These are phyloP conservation scores for Saccharomycopsis oosterbeekiorum DNA, from an alignment of 805 yeast genomes.

Conservation along the genomic window DNA sequence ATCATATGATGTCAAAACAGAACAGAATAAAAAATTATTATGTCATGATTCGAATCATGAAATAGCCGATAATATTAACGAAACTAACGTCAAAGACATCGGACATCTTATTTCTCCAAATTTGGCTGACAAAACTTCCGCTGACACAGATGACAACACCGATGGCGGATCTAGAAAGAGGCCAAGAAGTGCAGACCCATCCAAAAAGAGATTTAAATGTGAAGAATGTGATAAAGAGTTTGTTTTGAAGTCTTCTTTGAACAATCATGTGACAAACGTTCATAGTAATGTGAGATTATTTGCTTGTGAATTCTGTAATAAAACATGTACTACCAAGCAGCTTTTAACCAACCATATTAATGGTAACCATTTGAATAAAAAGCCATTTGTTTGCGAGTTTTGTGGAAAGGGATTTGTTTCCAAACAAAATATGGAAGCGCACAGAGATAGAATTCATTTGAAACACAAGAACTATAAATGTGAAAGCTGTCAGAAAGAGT, in stretches of 20 bases:
- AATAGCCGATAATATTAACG: too few species aligned
- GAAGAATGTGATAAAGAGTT: constrained; percentile 13
- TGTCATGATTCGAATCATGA: background rate
- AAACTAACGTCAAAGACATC: background rate
- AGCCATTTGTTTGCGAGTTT: constrained; percentile 16
- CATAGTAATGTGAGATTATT: constrained; percentile 11
- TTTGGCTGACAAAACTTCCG: background rate
- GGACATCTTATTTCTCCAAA: background rate
- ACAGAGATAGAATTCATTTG: constrained; percentile 18
- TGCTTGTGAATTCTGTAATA: constrained; percentile 14
- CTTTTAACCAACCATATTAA: constrained; percentile 16
- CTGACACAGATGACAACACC: background rate
- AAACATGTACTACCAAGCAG: constrained; percentile 18
- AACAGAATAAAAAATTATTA: background rate
- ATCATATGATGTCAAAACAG: background rate
- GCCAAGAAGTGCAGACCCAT: background rate
- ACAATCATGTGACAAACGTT: constrained; percentile 12
- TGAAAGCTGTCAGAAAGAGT: constrained; percentile 13
- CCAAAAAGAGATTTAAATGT: constrained; percentile 10
- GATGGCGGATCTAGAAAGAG: constrained; percentile 1
- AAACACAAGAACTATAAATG: constrained; percentile 16
- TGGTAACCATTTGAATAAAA: constrained; percentile 17
- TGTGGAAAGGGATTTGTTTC: constrained; percentile 18
- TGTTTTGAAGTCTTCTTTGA: constrained; percentile 11
- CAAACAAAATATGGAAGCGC: constrained; percentile 19